phyloP scores from a whole-genome alignment of 2,329 filamentous ascomycete species.

The Calonectria hawksworthii region DNA sequence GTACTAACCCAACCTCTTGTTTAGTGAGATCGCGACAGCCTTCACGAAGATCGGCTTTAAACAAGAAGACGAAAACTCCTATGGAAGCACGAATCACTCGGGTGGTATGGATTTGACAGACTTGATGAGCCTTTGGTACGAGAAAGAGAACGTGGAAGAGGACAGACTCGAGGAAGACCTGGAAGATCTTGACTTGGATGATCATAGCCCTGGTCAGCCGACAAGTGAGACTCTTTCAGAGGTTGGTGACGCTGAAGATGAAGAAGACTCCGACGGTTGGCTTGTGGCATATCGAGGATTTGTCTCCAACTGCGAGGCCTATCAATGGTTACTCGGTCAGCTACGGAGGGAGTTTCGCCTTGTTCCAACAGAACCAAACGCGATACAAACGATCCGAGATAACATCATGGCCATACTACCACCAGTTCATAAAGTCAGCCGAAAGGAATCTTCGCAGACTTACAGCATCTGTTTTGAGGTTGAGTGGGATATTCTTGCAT shows the following conservation, averaged over 20 bases:
- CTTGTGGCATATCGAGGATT: neutral
- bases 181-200: neutral
- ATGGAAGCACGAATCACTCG: neutral
- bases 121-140: neutral
- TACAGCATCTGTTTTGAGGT: neutral
- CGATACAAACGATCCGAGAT: neutral
- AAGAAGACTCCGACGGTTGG: neutral
- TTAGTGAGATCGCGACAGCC: neutral
- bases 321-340: conserved; percentile 11
- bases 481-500: neutral
- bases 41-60: neutral
- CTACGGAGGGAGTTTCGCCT: conserved; percentile 7
- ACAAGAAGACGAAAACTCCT: neutral
- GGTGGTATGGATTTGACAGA: neutral
- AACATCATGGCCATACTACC: neutral
- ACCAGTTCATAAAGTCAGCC: neutral
- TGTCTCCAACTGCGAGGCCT: neutral
- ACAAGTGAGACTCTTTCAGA: neutral
- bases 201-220: neutral
- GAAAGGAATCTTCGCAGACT: neutral
- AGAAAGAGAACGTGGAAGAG: neutral
- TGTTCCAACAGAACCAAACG: conserved; percentile 5
- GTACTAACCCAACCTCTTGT: neutral
- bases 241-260: neutral
- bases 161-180: neutral